These are phyloP conservation scores for Lentithecium fluviatile DNA, from an alignment of 495 filamentous ascomycete genomes.

Conservation along the genomic window DNA sequence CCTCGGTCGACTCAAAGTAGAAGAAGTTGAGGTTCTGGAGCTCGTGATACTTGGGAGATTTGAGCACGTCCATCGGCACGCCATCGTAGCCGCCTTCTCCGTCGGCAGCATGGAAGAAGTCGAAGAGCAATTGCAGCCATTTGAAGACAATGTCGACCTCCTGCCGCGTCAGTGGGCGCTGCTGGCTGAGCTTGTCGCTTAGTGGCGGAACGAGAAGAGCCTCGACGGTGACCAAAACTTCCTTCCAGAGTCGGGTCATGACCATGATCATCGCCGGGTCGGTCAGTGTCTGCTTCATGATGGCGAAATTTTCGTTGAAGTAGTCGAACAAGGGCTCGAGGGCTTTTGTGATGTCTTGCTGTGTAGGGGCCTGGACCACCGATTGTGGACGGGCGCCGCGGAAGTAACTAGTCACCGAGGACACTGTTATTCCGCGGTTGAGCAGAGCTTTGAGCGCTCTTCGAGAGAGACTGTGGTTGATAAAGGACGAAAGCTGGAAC, in stretches of 20 bases:
- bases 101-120: constrained; percentile 93
- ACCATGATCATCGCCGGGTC: constrained; percentile 92
- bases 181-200: constrained; percentile 89
- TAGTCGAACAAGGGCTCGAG: constrained; percentile 90
- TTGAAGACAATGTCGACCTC: constrained; percentile 94
- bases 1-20: constrained; percentile 92
- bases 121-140: constrained; percentile 87
- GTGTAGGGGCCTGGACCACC: constrained; percentile 57
- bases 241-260: constrained; percentile 98
- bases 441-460: constrained; percentile 73
- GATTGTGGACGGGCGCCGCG: constrained; percentile 55
- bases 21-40: constrained; percentile 95
- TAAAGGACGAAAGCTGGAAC: constrained; percentile 82
- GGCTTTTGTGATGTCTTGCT: constrained; percentile 73
- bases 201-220: constrained; percentile 87
- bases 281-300: constrained; percentile 95
- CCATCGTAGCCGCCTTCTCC: constrained; percentile 83
- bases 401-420: constrained; percentile 79
- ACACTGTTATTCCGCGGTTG: constrained; percentile 67
- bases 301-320: constrained; percentile 98
- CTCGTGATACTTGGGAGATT: constrained; percentile 97
- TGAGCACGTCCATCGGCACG: constrained; percentile 85
- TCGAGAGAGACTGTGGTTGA: constrained; percentile 82
- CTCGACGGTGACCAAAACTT: constrained; percentile 89
- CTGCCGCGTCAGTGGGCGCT: constrained; percentile 80